Conservation (phyloP, 1,284 basidiomycete species). For the Ustilago curta region DNA sequence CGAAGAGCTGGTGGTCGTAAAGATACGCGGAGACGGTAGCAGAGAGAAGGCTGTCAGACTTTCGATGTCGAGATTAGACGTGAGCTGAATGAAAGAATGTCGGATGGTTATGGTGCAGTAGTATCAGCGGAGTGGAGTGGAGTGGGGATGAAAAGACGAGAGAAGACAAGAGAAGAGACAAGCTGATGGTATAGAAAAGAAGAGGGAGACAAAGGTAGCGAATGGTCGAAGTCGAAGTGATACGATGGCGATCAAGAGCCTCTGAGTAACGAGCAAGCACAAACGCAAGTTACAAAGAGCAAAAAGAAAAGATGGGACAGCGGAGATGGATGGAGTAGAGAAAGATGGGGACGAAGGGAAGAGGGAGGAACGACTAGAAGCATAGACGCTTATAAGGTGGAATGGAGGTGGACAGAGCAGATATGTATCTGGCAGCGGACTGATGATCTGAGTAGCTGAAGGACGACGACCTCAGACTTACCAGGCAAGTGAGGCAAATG, state of each 20-base stretch:
- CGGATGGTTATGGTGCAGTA: neutral
- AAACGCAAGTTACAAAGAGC: neutral
- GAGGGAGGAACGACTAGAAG: constrained; percentile 35
- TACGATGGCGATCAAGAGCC: neutral
- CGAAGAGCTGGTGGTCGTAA: neutral
- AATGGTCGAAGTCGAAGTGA: neutral
- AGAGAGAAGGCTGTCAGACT: constrained; percentile 10
- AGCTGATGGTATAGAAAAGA: neutral
- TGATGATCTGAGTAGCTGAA: constrained; percentile 4
- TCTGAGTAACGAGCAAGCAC: neutral
- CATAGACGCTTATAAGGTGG: constrained; percentile 36
- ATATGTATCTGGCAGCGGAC: constrained; percentile 20
- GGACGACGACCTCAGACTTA: constrained; percentile 15
- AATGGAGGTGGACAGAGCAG: constrained; percentile 25
- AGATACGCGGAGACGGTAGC: neutral
- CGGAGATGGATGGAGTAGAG: neutral
- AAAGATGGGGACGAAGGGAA: constrained; percentile 5
- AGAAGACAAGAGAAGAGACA: neutral
- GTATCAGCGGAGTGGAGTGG: neutral
- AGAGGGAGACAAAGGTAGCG: neutral
- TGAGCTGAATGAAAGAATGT: constrained; percentile 13
- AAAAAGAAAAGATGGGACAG: neutral
- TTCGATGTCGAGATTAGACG: constrained; percentile 11
- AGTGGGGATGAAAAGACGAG: too few relatives aligned
- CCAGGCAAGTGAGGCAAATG: neutral